Evolutionary conservation across 768 basidiomycete genomes (phyloP), one percentile per base, ranked within the genome.

Genomic region (Hericium rajendrae): DNA sequence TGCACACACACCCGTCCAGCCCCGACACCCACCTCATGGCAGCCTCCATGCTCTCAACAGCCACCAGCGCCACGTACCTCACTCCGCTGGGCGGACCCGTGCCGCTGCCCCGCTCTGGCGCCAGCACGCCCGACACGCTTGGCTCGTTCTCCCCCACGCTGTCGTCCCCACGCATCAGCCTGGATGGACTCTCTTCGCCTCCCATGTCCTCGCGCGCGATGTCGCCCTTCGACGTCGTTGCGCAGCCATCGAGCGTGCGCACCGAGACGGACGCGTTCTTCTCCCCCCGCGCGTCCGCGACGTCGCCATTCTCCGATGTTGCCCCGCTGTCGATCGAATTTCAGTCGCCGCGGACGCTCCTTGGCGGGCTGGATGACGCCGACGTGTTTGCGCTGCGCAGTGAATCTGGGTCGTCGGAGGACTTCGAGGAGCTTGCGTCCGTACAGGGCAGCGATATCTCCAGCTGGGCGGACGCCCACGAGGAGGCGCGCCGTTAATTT

Each of bases 301-400:
- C 28, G 28, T 12, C 9, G 56, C 22, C 20, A 28, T 26, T 8
- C n/a, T 59, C 15, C 18, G n/a, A 22, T 22, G 11, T 38, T 16
- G 28, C 26, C 22, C 22, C 22, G 13, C 26, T 12, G 28, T 32
- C 28, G 41, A 46, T 22, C 22, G 26, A 5, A 0, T 26, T 26
- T 5, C 26, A 2, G 26, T 26, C 26, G 9, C 20, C n/a, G 37
- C 18, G 46, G 26, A 26, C 26, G 26, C 26, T 26, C 3, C 26
- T 26, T 2, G 26, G n/a, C 1, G 49, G 50, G 41, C 51, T 41
- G 28, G 40, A 51, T 22, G 60, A 61, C 38, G 40, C 46, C 2
- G 57, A 62, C 6, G 26, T 62, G 50, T 62, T 62, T 37, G 61
- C 62, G 20, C 48, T 61, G 48, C 54, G 50, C 18, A n/a, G 56